These are phyloP conservation scores for Xenosphaeropsis pyriputrescens DNA, from an alignment of 2,329 filamentous ascomycete genomes.

Conservation along the genomic window DNA sequence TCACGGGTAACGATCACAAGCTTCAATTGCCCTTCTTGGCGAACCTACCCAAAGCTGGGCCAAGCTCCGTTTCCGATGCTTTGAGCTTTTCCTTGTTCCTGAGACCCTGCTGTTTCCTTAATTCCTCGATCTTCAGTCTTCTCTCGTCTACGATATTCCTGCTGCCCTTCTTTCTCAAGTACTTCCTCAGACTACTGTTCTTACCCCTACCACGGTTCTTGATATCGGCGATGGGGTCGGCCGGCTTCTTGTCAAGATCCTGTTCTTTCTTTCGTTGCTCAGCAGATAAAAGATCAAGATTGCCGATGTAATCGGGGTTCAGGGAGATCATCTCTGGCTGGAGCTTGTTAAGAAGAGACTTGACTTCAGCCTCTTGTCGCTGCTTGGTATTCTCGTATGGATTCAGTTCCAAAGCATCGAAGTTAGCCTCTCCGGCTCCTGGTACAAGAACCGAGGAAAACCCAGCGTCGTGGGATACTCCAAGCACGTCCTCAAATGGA, in stretches of 20 bases:
- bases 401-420: constrained; percentile 84
- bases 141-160: constrained; percentile 96
- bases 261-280: constrained; percentile 63
- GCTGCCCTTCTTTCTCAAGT: constrained; percentile 79
- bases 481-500: constrained; percentile 86
- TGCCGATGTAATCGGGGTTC: constrained; percentile 83
- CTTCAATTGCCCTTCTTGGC: constrained; percentile 41
- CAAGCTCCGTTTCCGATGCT: constrained; percentile 59
- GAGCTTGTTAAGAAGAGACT: constrained; percentile 80
- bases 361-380: constrained; percentile 84
- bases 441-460: constrained; percentile 86
- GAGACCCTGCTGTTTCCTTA: constrained; percentile 55
- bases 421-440: constrained; percentile 93
- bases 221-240: constrained; percentile 42
- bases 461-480: constrained; percentile 68
- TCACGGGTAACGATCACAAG: neutral
- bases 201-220: constrained; percentile 74
- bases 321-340: constrained; percentile 95
- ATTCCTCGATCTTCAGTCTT: constrained; percentile 70
- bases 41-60: constrained; percentile 77
- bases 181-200: constrained; percentile 78
- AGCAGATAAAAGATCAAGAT: constrained; percentile 67
- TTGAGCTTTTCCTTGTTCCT: constrained; percentile 52
- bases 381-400: constrained; percentile 91
- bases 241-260: constrained; percentile 59